phyloP scores from a whole-genome alignment of 2,329 filamentous ascomycete species.

The Nigrograna mackinnonii region DNA sequence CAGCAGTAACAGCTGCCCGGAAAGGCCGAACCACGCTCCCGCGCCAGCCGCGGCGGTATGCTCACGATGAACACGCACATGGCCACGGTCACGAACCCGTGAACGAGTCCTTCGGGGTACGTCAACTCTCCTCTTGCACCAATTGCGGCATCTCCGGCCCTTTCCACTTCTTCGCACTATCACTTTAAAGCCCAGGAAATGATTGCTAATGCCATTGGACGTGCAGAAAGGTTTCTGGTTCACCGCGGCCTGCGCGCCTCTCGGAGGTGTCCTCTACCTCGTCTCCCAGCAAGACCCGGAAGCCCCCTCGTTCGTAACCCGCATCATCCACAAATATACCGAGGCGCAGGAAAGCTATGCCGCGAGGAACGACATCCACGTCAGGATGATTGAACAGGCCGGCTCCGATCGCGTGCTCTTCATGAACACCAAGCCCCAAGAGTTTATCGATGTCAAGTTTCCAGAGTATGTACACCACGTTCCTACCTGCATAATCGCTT shows the following conservation, averaged over 20 bases:
- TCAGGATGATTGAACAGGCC: slow-evolving; percentile 64
- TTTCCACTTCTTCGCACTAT: too few relatives aligned
- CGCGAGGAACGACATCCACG: slow-evolving; percentile 63
- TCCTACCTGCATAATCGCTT: not conserved
- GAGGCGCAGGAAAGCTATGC: slow-evolving; percentile 57
- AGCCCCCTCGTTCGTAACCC: slow-evolving; percentile 48
- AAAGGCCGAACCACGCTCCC: slow-evolving; percentile 35
- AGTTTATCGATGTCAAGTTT: slow-evolving; percentile 59
- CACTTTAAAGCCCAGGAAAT: too few relatives aligned
- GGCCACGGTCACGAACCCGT: slow-evolving; percentile 32
- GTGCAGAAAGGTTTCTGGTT: slow-evolving; percentile 52
- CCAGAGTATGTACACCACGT: slow-evolving; percentile 62
- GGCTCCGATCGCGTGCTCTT: slow-evolving; percentile 66
- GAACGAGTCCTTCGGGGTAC: slow-evolving; percentile 56
- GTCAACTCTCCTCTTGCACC: slow-evolving; percentile 27
- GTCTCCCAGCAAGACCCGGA: slow-evolving; percentile 45
- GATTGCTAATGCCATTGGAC: slow-evolving; percentile 25
- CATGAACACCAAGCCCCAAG: slow-evolving; percentile 48
- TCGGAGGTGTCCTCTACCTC: slow-evolving; percentile 49
- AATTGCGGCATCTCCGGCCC: slow-evolving; percentile 8
- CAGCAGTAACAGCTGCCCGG: slow-evolving; percentile 46
- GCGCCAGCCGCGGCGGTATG: slow-evolving; percentile 46
- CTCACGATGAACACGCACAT: slow-evolving; percentile 39
- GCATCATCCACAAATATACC: slow-evolving; percentile 60
- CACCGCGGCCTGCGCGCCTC: slow-evolving; percentile 49